Evolutionary conservation across 768 basidiomycete species (phyloP).

Genomic region (Xerocomus brunneocitrinus): DNA sequence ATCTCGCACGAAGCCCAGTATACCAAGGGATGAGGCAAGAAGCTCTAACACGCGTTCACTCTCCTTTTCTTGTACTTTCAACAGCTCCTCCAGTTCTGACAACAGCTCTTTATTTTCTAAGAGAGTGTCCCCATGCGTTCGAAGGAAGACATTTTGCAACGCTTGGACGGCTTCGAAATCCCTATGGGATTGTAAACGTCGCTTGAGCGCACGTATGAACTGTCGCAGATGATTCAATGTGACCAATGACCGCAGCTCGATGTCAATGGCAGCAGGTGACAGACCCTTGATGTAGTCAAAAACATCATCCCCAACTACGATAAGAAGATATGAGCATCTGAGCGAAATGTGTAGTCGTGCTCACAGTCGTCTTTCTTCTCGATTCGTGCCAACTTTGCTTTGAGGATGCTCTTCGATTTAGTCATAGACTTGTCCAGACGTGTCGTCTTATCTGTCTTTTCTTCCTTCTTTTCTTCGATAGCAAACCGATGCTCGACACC

Average conservation of each 20-base stretch:
- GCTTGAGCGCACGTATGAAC: conserved; percentile 73
- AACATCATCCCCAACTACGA: conserved; percentile 65
- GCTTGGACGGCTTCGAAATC: conserved; percentile 97
- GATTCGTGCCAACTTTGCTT: conserved; percentile 56
- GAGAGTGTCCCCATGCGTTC: conserved; percentile 78
- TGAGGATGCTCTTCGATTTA: conserved; percentile 63
- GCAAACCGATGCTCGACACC: conserved; percentile 85
- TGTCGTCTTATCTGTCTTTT: conserved; percentile 39
- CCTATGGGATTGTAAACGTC: conserved; percentile 67
- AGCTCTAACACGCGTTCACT: conserved; percentile 73
- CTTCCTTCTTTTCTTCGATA: conserved; percentile 39
- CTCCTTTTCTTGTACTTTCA: conserved; percentile 68
- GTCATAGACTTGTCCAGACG: conserved; percentile 50
- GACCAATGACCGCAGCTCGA: conserved; percentile 80
- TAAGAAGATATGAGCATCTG: conserved; percentile 2
- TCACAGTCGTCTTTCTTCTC: conserved; percentile 62
- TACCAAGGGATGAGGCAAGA: conserved; percentile 69
- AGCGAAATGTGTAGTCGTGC: conserved; percentile 28
- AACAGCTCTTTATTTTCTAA: conserved; percentile 65
- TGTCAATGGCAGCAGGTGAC: conserved; percentile 86
- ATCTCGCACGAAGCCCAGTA: conserved; percentile 71
- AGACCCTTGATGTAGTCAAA: conserved; percentile 82
- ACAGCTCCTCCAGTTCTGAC: conserved; percentile 51
- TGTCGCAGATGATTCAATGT: conserved; percentile 55
- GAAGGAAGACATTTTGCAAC: conserved; percentile 77